A percentile compares a stretch with the other conserved stretches of the same genome.
phyloP scores from a whole-genome alignment of 495 filamentous ascomycete genomes.

The Xylaria sp. region DNA sequence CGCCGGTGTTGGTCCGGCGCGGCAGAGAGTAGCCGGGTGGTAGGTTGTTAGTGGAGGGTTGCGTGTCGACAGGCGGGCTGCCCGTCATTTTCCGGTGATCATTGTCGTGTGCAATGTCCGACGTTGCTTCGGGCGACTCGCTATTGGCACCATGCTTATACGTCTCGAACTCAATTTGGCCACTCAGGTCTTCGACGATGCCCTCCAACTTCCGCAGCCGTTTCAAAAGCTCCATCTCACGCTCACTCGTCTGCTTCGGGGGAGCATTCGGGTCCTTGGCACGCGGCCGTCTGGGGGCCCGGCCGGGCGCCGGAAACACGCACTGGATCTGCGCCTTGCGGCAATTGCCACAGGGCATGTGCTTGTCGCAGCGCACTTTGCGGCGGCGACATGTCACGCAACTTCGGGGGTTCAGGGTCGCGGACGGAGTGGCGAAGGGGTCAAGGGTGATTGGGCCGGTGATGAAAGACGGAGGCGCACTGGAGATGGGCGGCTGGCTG shows the following conservation, averaged over 20 bases:
- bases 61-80: constrained; percentile 20
- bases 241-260: constrained; percentile 60
- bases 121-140: constrained; percentile 49
- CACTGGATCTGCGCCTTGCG: constrained; percentile 78
- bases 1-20: constrained; percentile 34
- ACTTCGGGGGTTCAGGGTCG: constrained; percentile 68
- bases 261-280: constrained; percentile 63
- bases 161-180: constrained; percentile 60
- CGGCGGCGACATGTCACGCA: constrained; percentile 84
- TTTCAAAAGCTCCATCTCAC: constrained; percentile 79
- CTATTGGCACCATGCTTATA: constrained; percentile 46
- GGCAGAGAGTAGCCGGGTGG: constrained; percentile 34
- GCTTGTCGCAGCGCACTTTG: constrained; percentile 90
- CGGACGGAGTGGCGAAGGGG: constrained; percentile 47
- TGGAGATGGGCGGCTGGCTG: constrained; percentile 6
- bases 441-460: constrained; percentile 51
- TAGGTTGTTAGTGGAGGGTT: constrained; percentile 32
- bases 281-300: constrained; percentile 75
- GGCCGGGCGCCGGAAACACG: constrained; percentile 80
- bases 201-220: constrained; percentile 80
- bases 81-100: constrained; percentile 39
- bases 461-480: constrained; percentile 15
- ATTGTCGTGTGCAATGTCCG: constrained; percentile 33
- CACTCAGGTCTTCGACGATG: constrained; percentile 73
- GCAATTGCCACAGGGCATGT: constrained; percentile 84